Base-by-base conservation (phyloP, 2,329 filamentous ascomycete species). In the Aureobasidium sp. region DNA sequence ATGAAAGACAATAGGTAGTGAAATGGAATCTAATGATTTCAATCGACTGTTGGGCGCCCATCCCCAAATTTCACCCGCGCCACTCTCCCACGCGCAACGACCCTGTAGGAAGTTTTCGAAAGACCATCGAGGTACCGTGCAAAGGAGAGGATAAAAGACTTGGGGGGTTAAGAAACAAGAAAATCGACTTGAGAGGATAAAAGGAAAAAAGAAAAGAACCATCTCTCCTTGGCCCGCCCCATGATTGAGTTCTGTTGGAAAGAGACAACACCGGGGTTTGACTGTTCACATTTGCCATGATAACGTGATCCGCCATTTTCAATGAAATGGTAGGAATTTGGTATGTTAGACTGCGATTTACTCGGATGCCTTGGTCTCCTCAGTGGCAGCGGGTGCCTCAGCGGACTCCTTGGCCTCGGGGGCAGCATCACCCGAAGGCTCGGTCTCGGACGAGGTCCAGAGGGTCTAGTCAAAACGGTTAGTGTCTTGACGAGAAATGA, bases 371-470 rank as follows among this genome's bases (percentile, higher is more conserved):
- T 79, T 78, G 65, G 71, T 64, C 67, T 79, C 78, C 66, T 77
- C 77, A 66, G 79, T 79, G 63, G 86, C 75, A 21, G 21, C 21
- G 64, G 81, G 73, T 66, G 82, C 78, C 62, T 76, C 73, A 69
- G 80, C 79, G 64, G 80, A 72, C 68, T 84, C 78, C 66, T 79
- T 77, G 63, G 85, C 76, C 64, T 79, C 75, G 27, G 57, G 71
- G 49, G 69, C 66, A 47, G 68, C 59, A 67, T 79, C 78, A 66
- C 83, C 81, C 69, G 88, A 80, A 72, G 90, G 85, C 83, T 97
- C 94, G 67, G 92, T 90, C 86, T 97, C 94, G 69, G 93, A 97
- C 65, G 93, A 97, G 74, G 94, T 97, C 94, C 94, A 97, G 78
- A 97, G 91, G 69, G 94, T 97, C 92, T 97, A 69, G 49, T 61